A percentile compares a stretch with the other conserved stretches of the same genome.
Evolutionary conservation across 1,284 basidiomycete genomes (phyloP).

Genomic region (Xerocomus minutiporus): DNA sequence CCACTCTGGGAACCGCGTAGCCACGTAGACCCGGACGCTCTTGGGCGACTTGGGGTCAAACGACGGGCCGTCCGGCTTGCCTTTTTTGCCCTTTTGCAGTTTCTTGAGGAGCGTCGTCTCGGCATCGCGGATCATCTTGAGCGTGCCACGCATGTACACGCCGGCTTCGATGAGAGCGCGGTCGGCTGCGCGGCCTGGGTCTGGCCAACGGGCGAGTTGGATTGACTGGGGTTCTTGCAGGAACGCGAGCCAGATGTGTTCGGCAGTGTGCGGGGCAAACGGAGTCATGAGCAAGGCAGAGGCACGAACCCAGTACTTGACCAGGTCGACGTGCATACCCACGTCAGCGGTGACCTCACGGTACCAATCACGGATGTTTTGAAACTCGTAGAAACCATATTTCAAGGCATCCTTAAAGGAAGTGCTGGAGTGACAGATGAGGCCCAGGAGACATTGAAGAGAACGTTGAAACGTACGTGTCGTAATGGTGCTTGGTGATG

Average conservation of each 20-base stretch:
- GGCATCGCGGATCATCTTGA: slow-evolving; percentile 89
- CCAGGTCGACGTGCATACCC: slow-evolving; percentile 86
- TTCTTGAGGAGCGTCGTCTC: slow-evolving; percentile 79
- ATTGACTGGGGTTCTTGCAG: slow-evolving; percentile 75
- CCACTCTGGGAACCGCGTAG: slow-evolving; percentile 91
- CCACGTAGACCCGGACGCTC: slow-evolving; percentile 84
- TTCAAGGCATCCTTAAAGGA: slow-evolving; percentile 97
- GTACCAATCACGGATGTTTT: slow-evolving; percentile 93
- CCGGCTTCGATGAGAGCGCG: slow-evolving; percentile 66
- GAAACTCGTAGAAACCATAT: slow-evolving; percentile 94
- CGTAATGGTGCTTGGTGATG: slow-evolving; percentile 75
- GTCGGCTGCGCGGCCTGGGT: slow-evolving; percentile 54
- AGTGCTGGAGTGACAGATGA: slow-evolving; percentile 49
- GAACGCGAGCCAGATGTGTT: slow-evolving; percentile 83
- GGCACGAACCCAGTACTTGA: slow-evolving; percentile 77
- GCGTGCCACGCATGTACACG: slow-evolving; percentile 78
- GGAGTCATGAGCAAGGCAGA: slow-evolving; percentile 82
- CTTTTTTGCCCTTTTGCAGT: slow-evolving; percentile 60
- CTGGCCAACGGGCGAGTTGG: slow-evolving; percentile 81
- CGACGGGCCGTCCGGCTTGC: slow-evolving; percentile 38
- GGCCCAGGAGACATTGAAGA: not conserved
- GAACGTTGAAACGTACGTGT: slow-evolving; percentile 53
- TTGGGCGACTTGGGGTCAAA: slow-evolving; percentile 86
- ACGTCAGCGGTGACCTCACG: slow-evolving; percentile 85
- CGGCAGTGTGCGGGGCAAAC: slow-evolving; percentile 92